A percentile compares a stretch with the other conserved stretches of the same genome.
These are phyloP conservation scores for Alliaria petiolata DNA, from an alignment of 345 rosid species.

Conservation along the genomic window DNA sequence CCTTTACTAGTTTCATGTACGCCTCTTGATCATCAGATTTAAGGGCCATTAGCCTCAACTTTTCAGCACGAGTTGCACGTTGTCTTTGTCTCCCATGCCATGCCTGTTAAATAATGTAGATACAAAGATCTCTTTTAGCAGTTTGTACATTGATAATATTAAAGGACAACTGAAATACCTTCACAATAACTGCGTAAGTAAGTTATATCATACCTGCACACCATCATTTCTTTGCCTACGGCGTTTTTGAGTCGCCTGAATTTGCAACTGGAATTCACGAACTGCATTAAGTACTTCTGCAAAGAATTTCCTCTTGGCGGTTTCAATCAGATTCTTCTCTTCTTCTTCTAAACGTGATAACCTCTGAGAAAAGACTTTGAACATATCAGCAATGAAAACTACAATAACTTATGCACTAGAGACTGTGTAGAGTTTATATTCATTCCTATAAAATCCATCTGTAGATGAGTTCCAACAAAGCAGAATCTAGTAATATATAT, in stretches of 20 bases:
- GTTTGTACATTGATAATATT: background rate
- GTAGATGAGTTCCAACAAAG: background rate
- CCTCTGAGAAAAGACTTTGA: constrained; percentile 53
- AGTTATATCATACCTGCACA: constrained; percentile 52
- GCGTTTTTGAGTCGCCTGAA: constrained; percentile 78
- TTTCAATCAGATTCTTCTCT: constrained; percentile 73
- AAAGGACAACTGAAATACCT: background rate
- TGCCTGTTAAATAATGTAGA: constrained; percentile 45
- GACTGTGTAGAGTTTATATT: background rate
- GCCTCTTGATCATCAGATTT: constrained; percentile 99
- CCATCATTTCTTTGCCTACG: constrained; percentile 96
- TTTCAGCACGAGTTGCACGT: constrained; percentile 97
- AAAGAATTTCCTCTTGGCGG: constrained; percentile 80
- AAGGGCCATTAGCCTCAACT: constrained; percentile 90
- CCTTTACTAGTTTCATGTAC: constrained; percentile 94
- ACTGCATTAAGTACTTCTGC: constrained; percentile 84
- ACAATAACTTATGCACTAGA: background rate
- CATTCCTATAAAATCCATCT: background rate
- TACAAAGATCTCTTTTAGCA: background rate
- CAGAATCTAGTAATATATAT: background rate
- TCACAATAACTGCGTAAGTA: background rate
- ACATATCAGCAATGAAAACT: constrained; percentile 24
- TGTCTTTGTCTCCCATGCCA: constrained; percentile 99
- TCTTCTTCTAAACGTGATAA: constrained; percentile 82
- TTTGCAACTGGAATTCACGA: constrained; percentile 84